Conservation (phyloP, 108 stramenopile genomes). For the Pseudonitzschia multiseries region DNA sequence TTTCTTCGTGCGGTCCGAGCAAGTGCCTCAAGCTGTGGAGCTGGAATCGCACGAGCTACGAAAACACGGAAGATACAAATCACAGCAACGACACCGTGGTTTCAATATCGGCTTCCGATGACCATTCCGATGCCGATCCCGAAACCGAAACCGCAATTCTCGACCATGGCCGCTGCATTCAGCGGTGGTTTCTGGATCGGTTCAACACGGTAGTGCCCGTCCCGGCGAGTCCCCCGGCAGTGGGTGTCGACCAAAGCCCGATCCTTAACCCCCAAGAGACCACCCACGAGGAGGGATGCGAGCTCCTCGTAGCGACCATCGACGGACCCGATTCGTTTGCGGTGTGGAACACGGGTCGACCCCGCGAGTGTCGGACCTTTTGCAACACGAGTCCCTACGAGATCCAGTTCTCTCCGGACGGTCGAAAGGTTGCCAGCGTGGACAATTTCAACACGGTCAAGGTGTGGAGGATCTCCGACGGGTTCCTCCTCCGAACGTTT, state of each 20-base stretch:
- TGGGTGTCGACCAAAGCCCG: no score
- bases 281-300: not conserved
- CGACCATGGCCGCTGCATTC: not conserved
- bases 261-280: no score
- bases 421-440: slow-evolving; percentile 16
- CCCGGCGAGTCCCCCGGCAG: not conserved
- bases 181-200: not conserved
- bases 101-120: no score
- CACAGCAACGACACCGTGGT: not conserved
- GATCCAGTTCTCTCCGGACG: slow-evolving; percentile 14
- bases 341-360: not conserved
- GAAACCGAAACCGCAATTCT: not conserved
- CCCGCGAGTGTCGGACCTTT: not conserved
- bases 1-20: not conserved
- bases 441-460: slow-evolving; percentile 14
- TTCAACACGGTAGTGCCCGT: slow-evolving; percentile 10
- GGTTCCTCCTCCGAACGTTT: slow-evolving; percentile 5
- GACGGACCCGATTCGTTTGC: not conserved
- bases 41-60: not conserved
- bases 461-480: slow-evolving; percentile 10
- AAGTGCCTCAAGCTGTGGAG: slow-evolving; percentile 11
- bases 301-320: slow-evolving; percentile 1
- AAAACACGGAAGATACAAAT: not conserved
- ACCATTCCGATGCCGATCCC: no score
- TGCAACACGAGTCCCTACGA: slow-evolving; percentile 19